Percentiles rank a stretch among this genome's conserved stretches.
Conservation (phyloP, 805 yeast species). For the Wickerhamiella galacta region DNA sequence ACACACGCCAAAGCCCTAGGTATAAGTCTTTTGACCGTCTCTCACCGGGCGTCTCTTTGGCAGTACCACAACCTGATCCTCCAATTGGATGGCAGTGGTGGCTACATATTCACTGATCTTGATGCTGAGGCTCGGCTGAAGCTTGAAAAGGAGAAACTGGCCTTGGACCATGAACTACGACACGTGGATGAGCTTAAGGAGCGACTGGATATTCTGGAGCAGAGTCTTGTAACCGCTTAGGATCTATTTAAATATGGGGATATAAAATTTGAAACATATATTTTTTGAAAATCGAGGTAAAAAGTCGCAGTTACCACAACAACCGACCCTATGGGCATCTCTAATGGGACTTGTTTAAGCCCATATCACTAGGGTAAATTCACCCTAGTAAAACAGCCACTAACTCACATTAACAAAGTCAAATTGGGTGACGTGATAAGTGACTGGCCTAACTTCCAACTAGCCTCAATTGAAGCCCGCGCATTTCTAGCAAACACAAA, state of each 20-base stretch:
- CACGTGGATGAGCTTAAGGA: constrained; percentile 52
- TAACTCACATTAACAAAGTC: constrained; percentile 28
- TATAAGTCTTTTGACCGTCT: constrained; percentile 74
- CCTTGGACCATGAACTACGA: constrained; percentile 52
- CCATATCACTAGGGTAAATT: too few relatives aligned
- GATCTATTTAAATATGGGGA: neutral
- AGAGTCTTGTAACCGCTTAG: neutral
- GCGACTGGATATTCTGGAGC: constrained; percentile 40
- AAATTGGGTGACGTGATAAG: constrained; percentile 27
- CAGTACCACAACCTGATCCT: constrained; percentile 70
- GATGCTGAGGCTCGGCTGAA: constrained; percentile 57
- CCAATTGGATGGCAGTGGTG: constrained; percentile 76
- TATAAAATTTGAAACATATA: neutral
- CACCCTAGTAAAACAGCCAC: too few relatives aligned
- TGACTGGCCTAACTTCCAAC: constrained; percentile 38
- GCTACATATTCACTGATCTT: constrained; percentile 42
- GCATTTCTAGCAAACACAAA: constrained; percentile 30
- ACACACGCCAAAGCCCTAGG: constrained; percentile 61
- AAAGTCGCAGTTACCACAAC: too few relatives aligned
- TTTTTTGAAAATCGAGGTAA: neutral
- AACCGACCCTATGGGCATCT: too few relatives aligned
- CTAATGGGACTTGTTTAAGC: too few relatives aligned
- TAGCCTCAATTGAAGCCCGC: constrained; percentile 30
- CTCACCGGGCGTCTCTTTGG: constrained; percentile 87
- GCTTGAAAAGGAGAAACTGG: constrained; percentile 62